These are phyloP conservation scores for Epipyxis sp. DNA, from an alignment of 108 stramenopile genomes.

Conservation along the genomic window DNA sequence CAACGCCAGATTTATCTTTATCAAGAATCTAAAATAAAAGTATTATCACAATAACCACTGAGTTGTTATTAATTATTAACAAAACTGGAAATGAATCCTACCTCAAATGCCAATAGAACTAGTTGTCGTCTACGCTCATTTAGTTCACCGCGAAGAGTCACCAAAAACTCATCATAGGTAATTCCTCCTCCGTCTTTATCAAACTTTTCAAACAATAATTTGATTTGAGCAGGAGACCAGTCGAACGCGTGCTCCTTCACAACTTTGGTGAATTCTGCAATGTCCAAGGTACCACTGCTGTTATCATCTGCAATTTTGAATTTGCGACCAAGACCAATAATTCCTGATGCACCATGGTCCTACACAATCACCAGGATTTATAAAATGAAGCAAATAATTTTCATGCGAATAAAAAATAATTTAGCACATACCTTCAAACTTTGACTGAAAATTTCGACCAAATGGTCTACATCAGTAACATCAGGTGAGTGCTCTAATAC, in stretches of 20 bases:
- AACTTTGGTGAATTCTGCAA: conserved; percentile 18
- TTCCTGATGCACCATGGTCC: conserved; percentile 18
- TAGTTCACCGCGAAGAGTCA: conserved; percentile 53
- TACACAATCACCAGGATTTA: background rate
- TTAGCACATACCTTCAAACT: background rate
- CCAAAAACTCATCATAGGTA: conserved; percentile 33
- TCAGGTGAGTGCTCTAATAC: background rate
- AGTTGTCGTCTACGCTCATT: conserved; percentile 47
- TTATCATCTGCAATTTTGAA: conserved; percentile 28
- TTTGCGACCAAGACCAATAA: conserved; percentile 20
- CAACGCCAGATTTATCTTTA: conserved; percentile 36
- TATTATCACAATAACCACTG: background rate
- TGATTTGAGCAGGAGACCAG: conserved; percentile 25
- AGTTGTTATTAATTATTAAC: conserved; percentile 6
- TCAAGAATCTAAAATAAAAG: conserved; percentile 34
- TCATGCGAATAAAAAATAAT: background rate
- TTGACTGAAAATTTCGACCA: conserved; percentile 16
- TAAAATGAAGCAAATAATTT: background rate
- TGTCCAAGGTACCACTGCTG: background rate
- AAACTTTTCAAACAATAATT: conserved; percentile 15
- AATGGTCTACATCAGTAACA: background rate
- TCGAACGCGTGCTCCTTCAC: conserved; percentile 8
- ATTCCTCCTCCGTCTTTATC: conserved; percentile 11
- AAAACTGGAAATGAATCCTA: too few relatives aligned
- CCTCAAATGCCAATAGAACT: conserved; percentile 52